Percentiles rank a stretch among this genome's conserved stretches.
Conservation (phyloP, 176 grass and related monocot genomes). For the Saccharum spontaneum region DNA sequence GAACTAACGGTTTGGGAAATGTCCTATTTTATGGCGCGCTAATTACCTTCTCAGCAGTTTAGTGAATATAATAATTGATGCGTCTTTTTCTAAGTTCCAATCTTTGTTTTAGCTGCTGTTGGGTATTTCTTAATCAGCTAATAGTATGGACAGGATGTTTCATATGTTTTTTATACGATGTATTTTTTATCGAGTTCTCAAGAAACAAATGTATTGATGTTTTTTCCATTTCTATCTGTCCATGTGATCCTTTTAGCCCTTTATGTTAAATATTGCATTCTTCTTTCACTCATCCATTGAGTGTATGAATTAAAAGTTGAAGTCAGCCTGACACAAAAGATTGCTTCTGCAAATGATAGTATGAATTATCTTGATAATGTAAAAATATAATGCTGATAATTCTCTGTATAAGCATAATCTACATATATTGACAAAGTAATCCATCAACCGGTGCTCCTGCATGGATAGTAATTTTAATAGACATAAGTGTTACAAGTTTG, state of each 20-base stretch:
- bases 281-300: background rate
- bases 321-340: background rate
- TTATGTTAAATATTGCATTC: background rate
- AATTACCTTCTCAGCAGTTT: background rate
- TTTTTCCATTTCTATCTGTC: background rate
- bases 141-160: background rate
- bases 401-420: background rate
- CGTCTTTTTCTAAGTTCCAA: background rate
- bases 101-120: background rate
- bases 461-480: background rate
- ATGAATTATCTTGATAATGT: background rate
- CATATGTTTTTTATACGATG: background rate
- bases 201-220: background rate
- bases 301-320: background rate
- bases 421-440: background rate
- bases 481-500: background rate
- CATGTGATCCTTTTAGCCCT: background rate
- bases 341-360: background rate
- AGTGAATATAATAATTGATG: background rate
- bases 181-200: background rate
- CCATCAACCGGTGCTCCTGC: background rate
- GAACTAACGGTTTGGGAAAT: background rate
- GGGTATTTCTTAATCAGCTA: background rate
- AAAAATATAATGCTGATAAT: background rate
- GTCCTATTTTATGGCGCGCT: background rate